A percentile compares a stretch with the other conserved stretches of the same genome.
Conservation (phyloP, 495 filamentous ascomycete species). For the Aspergillus haitiensis region DNA sequence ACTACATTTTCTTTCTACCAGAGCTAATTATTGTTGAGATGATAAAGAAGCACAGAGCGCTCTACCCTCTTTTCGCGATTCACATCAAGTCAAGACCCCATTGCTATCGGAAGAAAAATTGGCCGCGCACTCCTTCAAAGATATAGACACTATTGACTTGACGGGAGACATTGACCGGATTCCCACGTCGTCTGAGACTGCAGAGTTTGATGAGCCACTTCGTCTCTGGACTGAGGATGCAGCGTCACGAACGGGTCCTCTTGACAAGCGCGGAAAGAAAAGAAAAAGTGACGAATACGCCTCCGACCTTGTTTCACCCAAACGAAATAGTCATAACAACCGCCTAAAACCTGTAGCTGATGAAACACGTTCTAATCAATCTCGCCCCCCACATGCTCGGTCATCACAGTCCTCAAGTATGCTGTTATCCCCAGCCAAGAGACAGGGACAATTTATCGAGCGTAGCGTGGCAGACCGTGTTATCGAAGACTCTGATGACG, state of each 20-base stretch:
- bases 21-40: conserved; percentile 1
- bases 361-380: conserved; percentile 5
- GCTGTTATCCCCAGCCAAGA: conserved; percentile 11
- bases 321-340: conserved; percentile 29
- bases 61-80: conserved; percentile 24
- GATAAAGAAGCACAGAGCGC: conserved; percentile 36
- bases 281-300: conserved; percentile 72
- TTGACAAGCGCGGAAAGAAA: conserved; percentile 61
- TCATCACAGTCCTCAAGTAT: neutral
- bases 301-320: conserved; percentile 44
- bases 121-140: conserved; percentile 25
- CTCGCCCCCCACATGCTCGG: too few relatives aligned
- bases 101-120: conserved; percentile 24
- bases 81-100: conserved; percentile 25
- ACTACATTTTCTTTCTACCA: neutral
- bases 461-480: conserved; percentile 20
- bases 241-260: conserved; percentile 44
- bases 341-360: conserved; percentile 21
- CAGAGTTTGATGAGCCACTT: conserved; percentile 54
- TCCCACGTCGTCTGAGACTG: conserved; percentile 40
- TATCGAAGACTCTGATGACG: conserved; percentile 52
- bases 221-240: conserved; percentile 62
- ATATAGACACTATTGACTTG: conserved; percentile 68
- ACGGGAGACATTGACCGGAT: conserved; percentile 56
- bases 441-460: neutral